Percentiles rank a stretch among this genome's conserved stretches.
These are phyloP conservation scores for Rhodotorula taiwanensis DNA, from an alignment of 768 basidiomycete genomes.

Conservation along the genomic window DNA sequence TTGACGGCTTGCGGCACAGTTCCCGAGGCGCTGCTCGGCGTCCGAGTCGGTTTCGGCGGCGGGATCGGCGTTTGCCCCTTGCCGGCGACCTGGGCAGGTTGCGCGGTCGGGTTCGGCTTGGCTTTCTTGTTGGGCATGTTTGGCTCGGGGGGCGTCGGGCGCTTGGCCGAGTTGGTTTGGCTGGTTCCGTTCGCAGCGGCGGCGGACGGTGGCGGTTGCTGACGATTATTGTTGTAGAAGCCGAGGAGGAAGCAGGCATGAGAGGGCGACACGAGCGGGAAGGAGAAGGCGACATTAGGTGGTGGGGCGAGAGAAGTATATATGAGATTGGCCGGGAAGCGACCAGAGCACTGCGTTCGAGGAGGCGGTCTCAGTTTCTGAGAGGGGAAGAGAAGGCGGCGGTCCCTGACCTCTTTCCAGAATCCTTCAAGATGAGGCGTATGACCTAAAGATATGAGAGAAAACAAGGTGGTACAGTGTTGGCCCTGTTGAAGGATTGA, in stretches of 20 bases:
- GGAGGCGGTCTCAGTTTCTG: not conserved
- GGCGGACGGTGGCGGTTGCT: not conserved
- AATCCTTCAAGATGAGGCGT: slow-evolving; percentile 32
- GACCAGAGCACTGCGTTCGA: slow-evolving; percentile 7
- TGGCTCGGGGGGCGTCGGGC: slow-evolving; percentile 3
- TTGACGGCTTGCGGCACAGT: not conserved
- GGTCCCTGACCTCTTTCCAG: slow-evolving; percentile 17
- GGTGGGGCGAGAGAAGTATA: slow-evolving; percentile 16
- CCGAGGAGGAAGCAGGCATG: slow-evolving; percentile 36
- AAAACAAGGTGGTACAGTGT: slow-evolving; percentile 30
- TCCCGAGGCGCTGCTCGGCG: not conserved
- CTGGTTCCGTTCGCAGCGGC: not conserved
- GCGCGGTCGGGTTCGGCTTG: slow-evolving; percentile 14
- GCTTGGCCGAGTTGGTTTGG: slow-evolving; percentile 1
- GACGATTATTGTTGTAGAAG: slow-evolving; percentile 26
- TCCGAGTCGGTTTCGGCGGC: slow-evolving; percentile 4
- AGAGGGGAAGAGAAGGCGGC: too few relatives aligned
- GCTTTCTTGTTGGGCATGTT: slow-evolving; percentile 19
- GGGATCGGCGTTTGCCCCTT: slow-evolving; percentile 2
- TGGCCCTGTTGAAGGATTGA: not conserved
- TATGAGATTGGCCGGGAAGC: slow-evolving; percentile 31
- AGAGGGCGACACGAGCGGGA: slow-evolving; percentile 10
- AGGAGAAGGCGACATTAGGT: slow-evolving; percentile 7
- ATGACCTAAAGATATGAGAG: slow-evolving; percentile 27
- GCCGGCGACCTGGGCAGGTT: not conserved